These are phyloP conservation scores for Exophiala lecanii-corni DNA, from an alignment of 2,329 filamentous ascomycete genomes.

Conservation along the genomic window DNA sequence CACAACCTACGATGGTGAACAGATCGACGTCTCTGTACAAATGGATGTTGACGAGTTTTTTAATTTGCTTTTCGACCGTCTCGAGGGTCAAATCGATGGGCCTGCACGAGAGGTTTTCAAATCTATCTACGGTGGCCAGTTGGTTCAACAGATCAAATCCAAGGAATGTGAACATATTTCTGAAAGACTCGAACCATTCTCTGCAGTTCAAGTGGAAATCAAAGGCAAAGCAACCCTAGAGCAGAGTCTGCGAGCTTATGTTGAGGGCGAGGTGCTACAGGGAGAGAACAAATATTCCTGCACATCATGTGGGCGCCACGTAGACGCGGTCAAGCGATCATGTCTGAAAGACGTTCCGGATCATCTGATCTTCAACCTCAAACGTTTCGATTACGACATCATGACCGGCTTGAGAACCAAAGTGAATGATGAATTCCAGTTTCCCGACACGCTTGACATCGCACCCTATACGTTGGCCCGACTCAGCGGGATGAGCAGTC, in stretches of 20 bases:
- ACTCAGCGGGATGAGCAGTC: slow-evolving; percentile 57
- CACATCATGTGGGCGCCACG: slow-evolving; percentile 79
- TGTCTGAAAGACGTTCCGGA: slow-evolving; percentile 91
- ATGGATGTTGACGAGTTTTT: slow-evolving; percentile 99
- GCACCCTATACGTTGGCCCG: slow-evolving; percentile 83
- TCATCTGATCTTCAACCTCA: slow-evolving; percentile 92
- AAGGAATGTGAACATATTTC: slow-evolving; percentile 94
- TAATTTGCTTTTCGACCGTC: slow-evolving; percentile 84
- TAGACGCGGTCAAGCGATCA: slow-evolving; percentile 88
- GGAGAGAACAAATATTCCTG: slow-evolving; percentile 99
- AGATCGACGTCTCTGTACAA: slow-evolving; percentile 81
- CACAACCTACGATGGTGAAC: slow-evolving; percentile 73
- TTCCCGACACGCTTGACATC: slow-evolving; percentile 80
- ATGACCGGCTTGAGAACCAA: slow-evolving; percentile 74
- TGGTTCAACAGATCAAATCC: slow-evolving; percentile 92
- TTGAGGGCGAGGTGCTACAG: slow-evolving; percentile 94
- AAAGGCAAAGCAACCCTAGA: slow-evolving; percentile 80
- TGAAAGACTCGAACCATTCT: slow-evolving; percentile 83
- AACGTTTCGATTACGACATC: slow-evolving; percentile 50
- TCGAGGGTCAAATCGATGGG: slow-evolving; percentile 73
- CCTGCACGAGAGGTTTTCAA: slow-evolving; percentile 70
- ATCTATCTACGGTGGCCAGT: slow-evolving; percentile 82
- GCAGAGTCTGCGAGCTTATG: slow-evolving; percentile 90
- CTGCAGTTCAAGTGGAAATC: slow-evolving; percentile 92
- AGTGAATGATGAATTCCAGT: slow-evolving; percentile 92